Conservation (phyloP, 805 yeast species). For the Spathaspora sp. region DNA sequence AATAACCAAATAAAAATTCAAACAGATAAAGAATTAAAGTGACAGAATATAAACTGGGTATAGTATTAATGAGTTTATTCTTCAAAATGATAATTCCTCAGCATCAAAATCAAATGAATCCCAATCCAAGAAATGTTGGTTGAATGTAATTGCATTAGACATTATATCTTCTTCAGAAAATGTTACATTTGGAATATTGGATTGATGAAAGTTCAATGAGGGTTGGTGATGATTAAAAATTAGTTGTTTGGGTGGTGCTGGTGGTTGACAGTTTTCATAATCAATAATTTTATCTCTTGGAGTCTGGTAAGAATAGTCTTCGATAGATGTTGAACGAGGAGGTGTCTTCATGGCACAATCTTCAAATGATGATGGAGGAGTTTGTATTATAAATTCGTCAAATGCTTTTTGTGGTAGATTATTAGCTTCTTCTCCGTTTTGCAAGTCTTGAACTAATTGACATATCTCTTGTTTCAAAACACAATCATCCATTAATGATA, state of each 20-base stretch:
- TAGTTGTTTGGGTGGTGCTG: constrained; percentile 1
- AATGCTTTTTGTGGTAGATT: background rate
- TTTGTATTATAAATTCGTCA: constrained; percentile 2
- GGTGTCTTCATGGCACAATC: background rate
- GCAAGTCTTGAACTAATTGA: background rate
- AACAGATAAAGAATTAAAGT: background rate
- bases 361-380: constrained; percentile 1
- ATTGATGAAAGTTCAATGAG: background rate
- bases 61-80: background rate
- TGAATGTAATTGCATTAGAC: background rate
- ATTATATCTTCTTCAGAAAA: background rate
- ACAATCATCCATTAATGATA: constrained; percentile 3
- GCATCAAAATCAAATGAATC: background rate
- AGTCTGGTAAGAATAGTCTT: constrained; percentile 1
- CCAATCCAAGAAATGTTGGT: constrained; percentile 1
- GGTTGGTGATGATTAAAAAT: background rate
- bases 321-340: background rate
- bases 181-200: background rate
- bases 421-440: background rate
- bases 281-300: constrained; percentile 3
- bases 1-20: background rate
- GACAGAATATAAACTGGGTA: background rate
- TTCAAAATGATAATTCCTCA: background rate
- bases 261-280: background rate
- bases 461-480: background rate